Base-by-base conservation (phyloP, 1,139 yeast genomes). In the Taphrina flavorubra region DNA sequence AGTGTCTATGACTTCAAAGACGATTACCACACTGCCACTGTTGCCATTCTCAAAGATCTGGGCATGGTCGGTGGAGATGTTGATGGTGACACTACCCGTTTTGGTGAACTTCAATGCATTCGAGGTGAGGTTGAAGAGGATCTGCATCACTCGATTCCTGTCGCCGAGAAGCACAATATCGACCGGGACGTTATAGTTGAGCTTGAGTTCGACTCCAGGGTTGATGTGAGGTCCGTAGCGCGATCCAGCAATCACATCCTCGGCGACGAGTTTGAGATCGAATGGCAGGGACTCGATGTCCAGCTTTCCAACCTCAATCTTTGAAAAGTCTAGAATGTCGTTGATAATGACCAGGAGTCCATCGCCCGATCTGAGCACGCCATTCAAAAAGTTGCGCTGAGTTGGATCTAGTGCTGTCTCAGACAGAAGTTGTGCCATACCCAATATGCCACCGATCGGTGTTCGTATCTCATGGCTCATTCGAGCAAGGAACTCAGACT, bases 381-480 rank as follows among this genome's bases (percentile, higher is more conserved):
- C 90, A 25, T 92, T 86, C 73, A 90, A 81, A 96, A 90, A 90
- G 79, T 90, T 96, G 72, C 96, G 84, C 78, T 90, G 97, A 76
- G 90, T 90, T 78, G 90, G 96, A 6, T 95, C 89, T 72, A 90
- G 81, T 75, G 90, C 94, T 0, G 96, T 90, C 75, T 90, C 97
- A 69, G 90, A 82, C 0, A 96, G 89, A 73, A 90, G 81, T 77
- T 90, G 96, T 1, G 96, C 90, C 94, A 90, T 90, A 76, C 96
- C 96, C 74, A 90, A 88, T 63, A 90, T 90, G 81, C 96, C 97
- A 77, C 90, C 90, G 85, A 90, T 88, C 34, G 97, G 97, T 2
- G 97, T 90, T 78, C 97, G 83, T 75, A 90, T 89, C 79, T 90
- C 97, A 80, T 90, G 97, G 3, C 96, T 90, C 88, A 90, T 90